Percentiles rank a stretch among this genome's conserved stretches.
These are phyloP conservation scores for Fusarium sp. DNA, from an alignment of 2,329 filamentous ascomycete species.

Conservation along the genomic window DNA sequence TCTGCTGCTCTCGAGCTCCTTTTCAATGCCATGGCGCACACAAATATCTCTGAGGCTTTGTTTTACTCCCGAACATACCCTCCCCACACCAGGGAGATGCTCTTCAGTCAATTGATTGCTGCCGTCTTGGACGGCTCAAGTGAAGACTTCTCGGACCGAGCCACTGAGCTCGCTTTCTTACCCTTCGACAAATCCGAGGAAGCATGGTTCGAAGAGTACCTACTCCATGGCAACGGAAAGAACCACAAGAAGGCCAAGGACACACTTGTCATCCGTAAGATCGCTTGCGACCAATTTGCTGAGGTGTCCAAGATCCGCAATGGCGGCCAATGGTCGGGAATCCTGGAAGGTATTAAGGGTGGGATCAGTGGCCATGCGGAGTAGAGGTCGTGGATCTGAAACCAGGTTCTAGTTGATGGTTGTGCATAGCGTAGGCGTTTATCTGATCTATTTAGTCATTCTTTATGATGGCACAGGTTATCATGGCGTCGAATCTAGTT, in stretches of 20 bases:
- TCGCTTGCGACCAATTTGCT: constrained; percentile 71
- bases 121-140: constrained; percentile 62
- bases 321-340: constrained; percentile 60
- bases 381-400: constrained; percentile 7
- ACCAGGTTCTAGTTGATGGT: not conserved
- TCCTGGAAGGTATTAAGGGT: constrained; percentile 63
- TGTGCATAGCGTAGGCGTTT: constrained; percentile 45
- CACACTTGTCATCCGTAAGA: constrained; percentile 77
- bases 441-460: no score
- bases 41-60: constrained; percentile 78
- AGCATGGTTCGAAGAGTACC: constrained; percentile 76
- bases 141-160: constrained; percentile 62
- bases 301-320: constrained; percentile 59
- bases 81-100: constrained; percentile 67
- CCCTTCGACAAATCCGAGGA: constrained; percentile 79
- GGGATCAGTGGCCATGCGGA: constrained; percentile 53
- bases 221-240: constrained; percentile 73
- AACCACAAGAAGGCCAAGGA: constrained; percentile 74
- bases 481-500: no score
- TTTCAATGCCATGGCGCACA: constrained; percentile 74
- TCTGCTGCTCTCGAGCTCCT: constrained; percentile 72
- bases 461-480: no score
- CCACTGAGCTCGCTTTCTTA: constrained; percentile 76
- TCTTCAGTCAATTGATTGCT: constrained; percentile 74
- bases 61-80: constrained; percentile 76